These are phyloP conservation scores for Pneumocystis canis DNA, from an alignment of 1,139 yeast genomes.

Conservation along the genomic window DNA sequence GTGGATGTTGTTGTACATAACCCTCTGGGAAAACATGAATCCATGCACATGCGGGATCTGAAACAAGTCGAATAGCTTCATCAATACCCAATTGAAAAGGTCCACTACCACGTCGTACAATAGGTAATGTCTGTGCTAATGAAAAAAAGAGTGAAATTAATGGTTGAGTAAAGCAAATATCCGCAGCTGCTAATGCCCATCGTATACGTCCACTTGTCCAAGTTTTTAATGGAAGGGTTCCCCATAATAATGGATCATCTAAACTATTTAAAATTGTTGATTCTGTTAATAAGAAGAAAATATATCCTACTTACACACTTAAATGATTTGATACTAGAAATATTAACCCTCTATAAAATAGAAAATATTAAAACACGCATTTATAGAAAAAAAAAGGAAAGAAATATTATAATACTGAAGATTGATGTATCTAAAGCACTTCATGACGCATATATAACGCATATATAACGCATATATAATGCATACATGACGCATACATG, in stretches of 20 bases:
- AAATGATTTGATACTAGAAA: not conserved
- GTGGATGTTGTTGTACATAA: constrained; percentile 74
- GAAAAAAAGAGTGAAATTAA: constrained; percentile 41
- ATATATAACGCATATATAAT: too few relatives aligned
- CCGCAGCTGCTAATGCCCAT: not conserved
- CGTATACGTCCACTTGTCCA: not conserved
- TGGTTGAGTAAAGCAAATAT: not conserved
- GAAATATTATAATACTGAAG: too few relatives aligned
- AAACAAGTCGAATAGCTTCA: constrained; percentile 71
- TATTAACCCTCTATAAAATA: too few relatives aligned
- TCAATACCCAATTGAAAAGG: constrained; percentile 86
- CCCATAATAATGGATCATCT: not conserved
- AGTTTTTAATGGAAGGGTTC: not conserved
- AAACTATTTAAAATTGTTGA: too few relatives aligned
- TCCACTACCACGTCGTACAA: constrained; percentile 78
- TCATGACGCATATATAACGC: too few relatives aligned
- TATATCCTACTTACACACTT: not conserved
- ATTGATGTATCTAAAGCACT: too few relatives aligned
- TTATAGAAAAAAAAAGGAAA: too few relatives aligned
- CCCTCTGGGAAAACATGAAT: constrained; percentile 94
- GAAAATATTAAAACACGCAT: too few relatives aligned
- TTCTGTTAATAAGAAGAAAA: not conserved
- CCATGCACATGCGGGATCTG: constrained; percentile 42
- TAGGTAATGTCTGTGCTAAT: constrained; percentile 72
- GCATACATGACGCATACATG: too few relatives aligned